Conservation (phyloP, 441 rosid genomes). For the Gossypium trilobum region DNA sequence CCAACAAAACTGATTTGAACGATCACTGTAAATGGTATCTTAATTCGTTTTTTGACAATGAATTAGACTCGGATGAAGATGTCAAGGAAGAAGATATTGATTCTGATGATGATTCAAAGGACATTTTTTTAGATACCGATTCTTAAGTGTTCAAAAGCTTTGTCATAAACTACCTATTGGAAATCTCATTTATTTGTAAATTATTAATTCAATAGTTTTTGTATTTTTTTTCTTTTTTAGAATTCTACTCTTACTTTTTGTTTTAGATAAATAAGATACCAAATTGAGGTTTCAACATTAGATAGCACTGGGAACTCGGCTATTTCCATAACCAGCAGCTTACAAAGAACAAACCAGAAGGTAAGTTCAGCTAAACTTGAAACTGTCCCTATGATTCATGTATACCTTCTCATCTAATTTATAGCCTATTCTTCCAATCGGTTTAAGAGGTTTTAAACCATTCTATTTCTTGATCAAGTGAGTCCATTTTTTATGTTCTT, state of each 20-base stretch:
- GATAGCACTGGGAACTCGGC: background rate
- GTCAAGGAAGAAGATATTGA: constrained; percentile 10
- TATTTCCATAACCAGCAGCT: background rate
- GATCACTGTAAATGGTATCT: constrained; percentile 64
- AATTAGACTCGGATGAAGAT: constrained; percentile 28
- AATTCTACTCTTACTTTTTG: background rate
- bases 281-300: background rate
- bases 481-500: constrained; percentile 20
- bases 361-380: background rate
- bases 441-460: constrained; percentile 29
- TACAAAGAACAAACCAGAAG: background rate
- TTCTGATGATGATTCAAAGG: background rate
- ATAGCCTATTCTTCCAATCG: constrained; percentile 37
- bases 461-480: constrained; percentile 22
- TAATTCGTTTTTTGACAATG: constrained; percentile 48
- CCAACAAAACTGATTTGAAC: constrained; percentile 52
- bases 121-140: constrained; percentile 2
- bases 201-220: background rate
- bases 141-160: background rate
- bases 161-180: background rate
- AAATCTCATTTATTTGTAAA: constrained; percentile 4
- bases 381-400: background rate
- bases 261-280: background rate
- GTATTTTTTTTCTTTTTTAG: background rate
- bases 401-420: constrained; percentile 15